Evolutionary conservation across 352 stramenopile species (phyloP).

Genomic region (Thalassiosira livingstoniorum): DNA sequence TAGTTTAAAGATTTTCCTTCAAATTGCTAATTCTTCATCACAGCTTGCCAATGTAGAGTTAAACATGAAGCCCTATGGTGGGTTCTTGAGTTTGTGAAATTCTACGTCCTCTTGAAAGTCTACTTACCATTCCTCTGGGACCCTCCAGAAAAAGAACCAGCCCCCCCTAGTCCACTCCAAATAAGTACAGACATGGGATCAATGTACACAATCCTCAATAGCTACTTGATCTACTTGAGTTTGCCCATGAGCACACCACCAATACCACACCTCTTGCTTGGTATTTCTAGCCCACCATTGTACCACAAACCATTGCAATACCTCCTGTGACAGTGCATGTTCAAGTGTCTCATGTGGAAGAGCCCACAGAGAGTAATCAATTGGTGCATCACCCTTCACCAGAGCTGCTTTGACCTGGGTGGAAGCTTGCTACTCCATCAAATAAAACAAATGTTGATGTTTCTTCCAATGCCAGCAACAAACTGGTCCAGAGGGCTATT

Average conservation of each 20-base stretch:
- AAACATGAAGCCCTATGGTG: not conserved
- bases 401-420: constrained; percentile 1
- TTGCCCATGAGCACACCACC: not conserved
- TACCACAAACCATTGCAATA: constrained; percentile 12
- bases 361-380: constrained; percentile 40
- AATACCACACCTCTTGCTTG: not conserved
- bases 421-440: not conserved
- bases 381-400: constrained; percentile 40
- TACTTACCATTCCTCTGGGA: constrained; percentile 16
- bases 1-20: constrained; percentile 39
- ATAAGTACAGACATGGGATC: not conserved
- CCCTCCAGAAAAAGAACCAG: constrained; percentile 45
- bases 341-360: constrained; percentile 5
- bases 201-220: constrained; percentile 21
- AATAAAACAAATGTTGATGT: not conserved
- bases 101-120: constrained; percentile 30
- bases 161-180: constrained; percentile 54
- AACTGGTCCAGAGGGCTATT: not conserved
- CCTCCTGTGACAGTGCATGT: not conserved
- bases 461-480: not conserved
- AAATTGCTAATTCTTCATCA: constrained; percentile 4
- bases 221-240: constrained; percentile 9
- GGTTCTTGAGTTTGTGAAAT: constrained; percentile 1
- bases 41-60: constrained; percentile 3
- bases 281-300: constrained; percentile 2